Evolutionary conservation across 345 rosid genomes (phyloP).

Genomic region (rapeseed (Brassica napus)): DNA sequence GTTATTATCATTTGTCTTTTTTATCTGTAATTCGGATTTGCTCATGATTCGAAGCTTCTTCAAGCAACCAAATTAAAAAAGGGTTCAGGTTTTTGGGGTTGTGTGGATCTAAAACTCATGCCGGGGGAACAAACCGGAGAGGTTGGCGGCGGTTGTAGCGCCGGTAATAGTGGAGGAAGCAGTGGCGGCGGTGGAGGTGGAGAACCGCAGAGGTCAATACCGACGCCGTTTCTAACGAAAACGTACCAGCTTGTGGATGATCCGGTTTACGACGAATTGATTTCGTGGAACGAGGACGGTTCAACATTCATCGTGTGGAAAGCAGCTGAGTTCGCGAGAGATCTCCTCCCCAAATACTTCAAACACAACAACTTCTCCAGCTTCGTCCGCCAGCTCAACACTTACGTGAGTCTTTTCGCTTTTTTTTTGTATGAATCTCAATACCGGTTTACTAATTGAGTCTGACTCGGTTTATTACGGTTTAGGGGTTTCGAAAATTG

Average conservation of each 20-base stretch:
- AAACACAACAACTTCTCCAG: conserved; percentile 95
- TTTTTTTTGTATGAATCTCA: background rate
- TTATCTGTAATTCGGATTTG: background rate
- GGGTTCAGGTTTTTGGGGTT: conserved; percentile 40
- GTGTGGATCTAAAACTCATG: conserved; percentile 38
- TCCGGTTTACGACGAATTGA: conserved; percentile 65
- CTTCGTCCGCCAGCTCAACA: conserved; percentile 94
- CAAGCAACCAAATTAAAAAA: background rate
- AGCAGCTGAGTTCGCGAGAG: conserved; percentile 91
- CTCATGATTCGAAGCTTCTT: conserved; percentile 19
- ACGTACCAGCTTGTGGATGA: conserved; percentile 88
- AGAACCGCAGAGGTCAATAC: conserved; percentile 73
- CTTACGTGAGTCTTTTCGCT: conserved; percentile 60
- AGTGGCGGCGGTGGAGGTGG: conserved; percentile 38
- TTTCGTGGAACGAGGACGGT: conserved; percentile 93
- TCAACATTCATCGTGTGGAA: conserved; percentile 89
- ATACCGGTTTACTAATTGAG: background rate
- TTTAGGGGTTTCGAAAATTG: conserved; percentile 87
- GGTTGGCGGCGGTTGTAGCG: conserved; percentile 44
- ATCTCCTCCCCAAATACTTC: conserved; percentile 92
- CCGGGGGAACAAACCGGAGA: conserved; percentile 72
- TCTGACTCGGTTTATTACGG: background rate
- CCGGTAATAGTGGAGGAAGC: conserved; percentile 38
- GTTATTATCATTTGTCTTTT: background rate
- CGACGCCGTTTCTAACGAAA: conserved; percentile 88